Base-by-base conservation (phyloP, 2,329 filamentous ascomycete species). In the Alternaria sp. region DNA sequence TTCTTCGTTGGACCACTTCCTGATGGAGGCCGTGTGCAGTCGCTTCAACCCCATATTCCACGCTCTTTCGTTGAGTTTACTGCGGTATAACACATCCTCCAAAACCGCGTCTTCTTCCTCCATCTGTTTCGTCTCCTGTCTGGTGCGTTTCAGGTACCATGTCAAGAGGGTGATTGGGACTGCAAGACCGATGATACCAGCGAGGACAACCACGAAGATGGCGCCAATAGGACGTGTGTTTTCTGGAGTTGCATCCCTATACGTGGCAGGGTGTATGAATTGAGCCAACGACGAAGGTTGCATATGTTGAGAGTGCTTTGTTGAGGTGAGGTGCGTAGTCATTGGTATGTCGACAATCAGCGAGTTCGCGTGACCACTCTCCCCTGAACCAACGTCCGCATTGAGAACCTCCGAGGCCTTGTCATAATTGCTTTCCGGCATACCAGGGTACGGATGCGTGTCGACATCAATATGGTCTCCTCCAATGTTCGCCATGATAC, bases 191-290 rank as follows among this genome's bases (percentile, higher is more conserved):
- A 57, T 15, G 25, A 56, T 47, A 44, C 50, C 50, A 32, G 51
- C 51, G 28, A 65, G 6, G 6, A 44, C 44, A n/a, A 65, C 57
- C 13, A 19, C 56, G 19, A 53, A 43, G 6, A 63, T 46, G 40
- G 49, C 46, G 28, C 52, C 47, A 23, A 43, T 43, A 9, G 57
- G 30, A 10, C 49, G 15, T 4, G 13, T 53, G 6, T 36, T 0
- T 8, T 12, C 28, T 43, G 46, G 10, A 4, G 36, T 40, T 21
- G 57, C 3, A 19, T 28, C 21, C 15, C 23, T 47, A 19, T 26
- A 21, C 25, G 40, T 25, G 40, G 53, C 30, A 40, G 43, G 30
- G 12, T 25, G 26, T 12, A 30, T 13, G 21, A 26, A 26, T 6
- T 4, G 45, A 32, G 10, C 26, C 21, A 45, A 3, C 5, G 3